phyloP scores from a whole-genome alignment of 2,329 filamentous ascomycete species.

The Ophiocordyceps camponoti-floridani region DNA sequence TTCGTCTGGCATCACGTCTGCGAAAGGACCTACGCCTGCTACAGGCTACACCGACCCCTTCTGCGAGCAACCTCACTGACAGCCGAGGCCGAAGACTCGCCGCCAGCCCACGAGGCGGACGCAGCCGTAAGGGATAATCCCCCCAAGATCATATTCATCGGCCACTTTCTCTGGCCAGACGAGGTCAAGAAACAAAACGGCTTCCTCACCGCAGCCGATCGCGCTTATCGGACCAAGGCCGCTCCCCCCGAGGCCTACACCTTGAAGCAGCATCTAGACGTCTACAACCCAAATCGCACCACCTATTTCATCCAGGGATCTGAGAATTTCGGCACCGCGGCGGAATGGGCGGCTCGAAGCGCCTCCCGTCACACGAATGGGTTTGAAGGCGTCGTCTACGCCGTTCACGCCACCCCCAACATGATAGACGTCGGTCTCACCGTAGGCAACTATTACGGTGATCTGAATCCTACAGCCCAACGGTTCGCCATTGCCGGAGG shows the following conservation, averaged over 20 bases:
- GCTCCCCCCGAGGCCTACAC: not conserved
- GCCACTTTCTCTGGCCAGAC: conserved; percentile 1
- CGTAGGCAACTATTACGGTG: not conserved
- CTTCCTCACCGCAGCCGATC: not conserved
- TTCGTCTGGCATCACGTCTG: not conserved
- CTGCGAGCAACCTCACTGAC: not conserved
- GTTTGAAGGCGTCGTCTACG: not conserved
- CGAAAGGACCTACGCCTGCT: not conserved
- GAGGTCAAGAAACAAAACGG: conserved; percentile 1
- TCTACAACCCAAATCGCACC: not conserved
- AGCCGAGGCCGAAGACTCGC: not conserved
- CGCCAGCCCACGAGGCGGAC: not conserved
- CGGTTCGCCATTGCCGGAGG: not conserved
- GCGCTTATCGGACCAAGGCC: not conserved
- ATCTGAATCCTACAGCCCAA: not conserved
- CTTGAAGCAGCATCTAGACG: not conserved
- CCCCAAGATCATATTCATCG: conserved; percentile 1
- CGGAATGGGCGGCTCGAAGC: not conserved
- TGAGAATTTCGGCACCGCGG: not conserved
- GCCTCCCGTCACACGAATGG: not conserved
- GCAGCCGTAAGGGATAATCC: not conserved
- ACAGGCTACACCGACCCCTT: not conserved
- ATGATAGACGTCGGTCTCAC: not conserved
- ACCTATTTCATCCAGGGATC: not conserved
- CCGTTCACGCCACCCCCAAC: not conserved